Evolutionary conservation across 2,329 filamentous ascomycete genomes (phyloP).

Genomic region (Chaetomium globosum): DNA sequence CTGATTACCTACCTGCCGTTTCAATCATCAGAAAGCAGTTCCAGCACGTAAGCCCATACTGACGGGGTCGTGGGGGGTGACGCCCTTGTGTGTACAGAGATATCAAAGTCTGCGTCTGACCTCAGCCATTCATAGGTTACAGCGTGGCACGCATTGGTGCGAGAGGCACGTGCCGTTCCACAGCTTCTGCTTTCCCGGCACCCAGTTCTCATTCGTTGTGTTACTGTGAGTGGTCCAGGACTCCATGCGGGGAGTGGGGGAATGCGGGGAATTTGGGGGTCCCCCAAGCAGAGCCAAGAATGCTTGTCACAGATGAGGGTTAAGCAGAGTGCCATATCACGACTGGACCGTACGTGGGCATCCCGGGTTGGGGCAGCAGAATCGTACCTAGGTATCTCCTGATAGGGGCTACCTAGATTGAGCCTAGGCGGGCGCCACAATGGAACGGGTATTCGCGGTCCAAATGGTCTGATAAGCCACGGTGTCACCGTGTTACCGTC

Average conservation of each 20-base stretch:
- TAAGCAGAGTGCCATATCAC: neutral
- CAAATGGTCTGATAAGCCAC: neutral
- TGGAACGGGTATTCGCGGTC: constrained; percentile 6
- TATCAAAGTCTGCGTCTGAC: too few relatives aligned
- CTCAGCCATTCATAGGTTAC: neutral
- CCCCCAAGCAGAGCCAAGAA: neutral
- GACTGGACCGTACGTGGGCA: neutral
- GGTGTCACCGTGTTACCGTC: neutral
- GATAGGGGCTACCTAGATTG: neutral
- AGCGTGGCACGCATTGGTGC: neutral
- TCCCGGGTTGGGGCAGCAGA: neutral
- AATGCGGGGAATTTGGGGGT: neutral
- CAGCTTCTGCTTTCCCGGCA: neutral
- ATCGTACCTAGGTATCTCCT: too few relatives aligned
- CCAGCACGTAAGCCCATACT: too few relatives aligned
- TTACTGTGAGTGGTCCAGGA: neutral
- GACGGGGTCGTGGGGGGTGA: too few relatives aligned
- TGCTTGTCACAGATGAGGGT: neutral
- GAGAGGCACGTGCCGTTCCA: neutral
- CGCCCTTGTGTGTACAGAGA: too few relatives aligned
- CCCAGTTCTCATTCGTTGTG: neutral
- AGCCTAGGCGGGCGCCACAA: neutral
- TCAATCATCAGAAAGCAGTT: too few relatives aligned
- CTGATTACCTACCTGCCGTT: too few relatives aligned
- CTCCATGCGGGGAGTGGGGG: neutral